phyloP scores from a whole-genome alignment of 163 green algal species.

The Trebouxiophyceae sp. region DNA sequence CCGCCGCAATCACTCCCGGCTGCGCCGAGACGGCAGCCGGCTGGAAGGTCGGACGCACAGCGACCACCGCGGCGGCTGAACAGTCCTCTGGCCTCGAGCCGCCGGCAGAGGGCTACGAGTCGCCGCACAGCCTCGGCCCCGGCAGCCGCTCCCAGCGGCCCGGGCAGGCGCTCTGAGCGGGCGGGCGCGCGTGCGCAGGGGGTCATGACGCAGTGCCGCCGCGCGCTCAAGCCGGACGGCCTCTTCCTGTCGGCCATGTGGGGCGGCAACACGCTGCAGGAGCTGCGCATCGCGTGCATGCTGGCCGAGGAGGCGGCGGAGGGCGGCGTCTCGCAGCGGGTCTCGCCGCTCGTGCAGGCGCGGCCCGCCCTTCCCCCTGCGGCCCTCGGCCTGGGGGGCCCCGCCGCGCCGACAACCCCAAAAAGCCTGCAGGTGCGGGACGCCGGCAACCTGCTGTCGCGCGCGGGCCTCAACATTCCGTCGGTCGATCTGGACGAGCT shows the following conservation, averaged over 20 bases:
- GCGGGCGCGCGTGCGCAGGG: too few species aligned
- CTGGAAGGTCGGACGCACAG: too few species aligned
- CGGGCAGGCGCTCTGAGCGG: too few species aligned
- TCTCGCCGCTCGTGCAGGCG: conserved; percentile 83
- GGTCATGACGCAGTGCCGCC: conserved; percentile 59
- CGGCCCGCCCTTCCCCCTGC: too few species aligned
- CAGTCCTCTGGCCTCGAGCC: conserved; percentile 7
- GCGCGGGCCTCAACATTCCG: conserved; percentile 76
- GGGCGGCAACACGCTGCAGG: conserved; percentile 79
- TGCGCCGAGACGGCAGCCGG: too few species aligned
- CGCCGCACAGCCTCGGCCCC: conserved; percentile 5
- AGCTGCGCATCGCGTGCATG: conserved; percentile 76
- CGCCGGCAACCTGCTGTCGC: conserved; percentile 83
- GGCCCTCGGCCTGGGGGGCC: too few species aligned
- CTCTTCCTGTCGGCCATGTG: conserved; percentile 81
- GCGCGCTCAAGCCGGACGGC: conserved; percentile 72
- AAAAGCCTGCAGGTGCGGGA: conserved; percentile 86
- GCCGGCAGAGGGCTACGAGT: conserved; percentile 4
- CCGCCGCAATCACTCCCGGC: too few species aligned
- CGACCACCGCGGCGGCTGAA: conserved; percentile 2
- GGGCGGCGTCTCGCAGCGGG: conserved; percentile 72
- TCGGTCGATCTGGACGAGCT: conserved; percentile 89
- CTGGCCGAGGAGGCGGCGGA: conserved; percentile 78
- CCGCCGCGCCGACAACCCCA: too few species aligned
- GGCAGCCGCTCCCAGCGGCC: too few species aligned